Evolutionary conservation across 305 asterid genomes (phyloP), one percentile per base, ranked within the genome.

Genomic region (Caryopteris hybrid): DNA sequence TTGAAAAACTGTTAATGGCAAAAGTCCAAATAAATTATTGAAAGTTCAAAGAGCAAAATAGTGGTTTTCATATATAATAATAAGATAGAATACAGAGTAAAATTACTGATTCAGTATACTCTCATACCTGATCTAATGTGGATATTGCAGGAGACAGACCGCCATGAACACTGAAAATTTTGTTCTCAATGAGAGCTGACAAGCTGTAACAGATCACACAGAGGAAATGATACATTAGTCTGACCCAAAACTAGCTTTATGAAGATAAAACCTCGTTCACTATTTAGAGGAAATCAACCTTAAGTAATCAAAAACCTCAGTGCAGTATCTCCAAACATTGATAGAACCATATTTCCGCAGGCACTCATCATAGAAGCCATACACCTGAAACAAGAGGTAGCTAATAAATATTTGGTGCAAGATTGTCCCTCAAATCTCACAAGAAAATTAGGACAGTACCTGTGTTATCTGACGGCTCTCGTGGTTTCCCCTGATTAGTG

Each of bases 321-420:
- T 93, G 95, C 99, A 93, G 82, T 91, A 91, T 93, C 99, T 87
- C 99, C 99, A 93, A 60, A 93, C 99, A 59, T 93, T 91, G 67
- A 81, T 84, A 20, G 97, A 88, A 66, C 97, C 96, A 48, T 93
- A 93, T 76, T 91, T 93, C 73, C 97, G 94, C 25, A 91, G 74
- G 82, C 97, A 93, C 85, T 93, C 99, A n/a, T 93, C 99, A 73
- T 91, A 93, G 84, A 93, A 93, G 65, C 99, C 97, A 69, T 93
- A 93, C 25, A 93, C 99, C 99, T 93, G 88, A 52, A 74, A 39
- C 65, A 56, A 68, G 68, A 48, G 68, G 72, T 73, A 64, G 21
- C 36, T 66, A 36, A 25, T 76, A 51, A 72, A 73, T 59, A 38
- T 23, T 36, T 55, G 51, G 50, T 16, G 46, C 63, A 62, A 53